Evolutionary conservation across 1,284 basidiomycete species (phyloP).

Genomic region (Malassezia yamatoensis): DNA sequence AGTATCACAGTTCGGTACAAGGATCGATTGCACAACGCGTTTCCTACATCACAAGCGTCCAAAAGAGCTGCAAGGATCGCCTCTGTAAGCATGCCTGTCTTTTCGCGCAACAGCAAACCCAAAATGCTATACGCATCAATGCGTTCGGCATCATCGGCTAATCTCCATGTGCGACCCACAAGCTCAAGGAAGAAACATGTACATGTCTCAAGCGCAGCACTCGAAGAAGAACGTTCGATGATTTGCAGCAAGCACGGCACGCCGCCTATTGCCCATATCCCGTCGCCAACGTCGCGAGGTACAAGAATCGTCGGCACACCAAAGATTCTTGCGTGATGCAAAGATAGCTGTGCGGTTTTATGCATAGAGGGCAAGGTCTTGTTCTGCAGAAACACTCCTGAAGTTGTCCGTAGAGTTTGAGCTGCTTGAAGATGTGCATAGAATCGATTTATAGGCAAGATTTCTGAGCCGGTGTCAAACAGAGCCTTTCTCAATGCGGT

Average conservation of each 20-base stretch:
- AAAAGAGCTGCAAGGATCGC: constrained; percentile 67
- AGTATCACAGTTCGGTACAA: constrained; percentile 75
- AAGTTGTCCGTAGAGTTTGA: constrained; percentile 15
- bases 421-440: constrained; percentile 34
- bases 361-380: constrained; percentile 22
- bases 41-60: constrained; percentile 71
- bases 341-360: constrained; percentile 24
- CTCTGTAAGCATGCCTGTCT: constrained; percentile 65
- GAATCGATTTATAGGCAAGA: constrained; percentile 25
- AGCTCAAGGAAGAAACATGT: constrained; percentile 66
- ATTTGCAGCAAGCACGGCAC: constrained; percentile 64
- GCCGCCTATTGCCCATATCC: constrained; percentile 74
- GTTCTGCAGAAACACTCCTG: constrained; percentile 22
- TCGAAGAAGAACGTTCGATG: constrained; percentile 53
- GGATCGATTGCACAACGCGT: constrained; percentile 65
- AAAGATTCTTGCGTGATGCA: constrained; percentile 25
- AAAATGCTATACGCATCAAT: constrained; percentile 63
- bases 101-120: constrained; percentile 62
- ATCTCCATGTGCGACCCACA: constrained; percentile 70
- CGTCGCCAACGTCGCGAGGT: constrained; percentile 61
- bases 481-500: constrained; percentile 31
- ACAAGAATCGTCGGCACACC: constrained; percentile 53
- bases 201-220: constrained; percentile 63
- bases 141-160: constrained; percentile 39
- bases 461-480: constrained; percentile 21